These are phyloP conservation scores for Plasmodium vivax DNA, from an alignment of 169 alveolate species.

Conservation along the genomic window DNA sequence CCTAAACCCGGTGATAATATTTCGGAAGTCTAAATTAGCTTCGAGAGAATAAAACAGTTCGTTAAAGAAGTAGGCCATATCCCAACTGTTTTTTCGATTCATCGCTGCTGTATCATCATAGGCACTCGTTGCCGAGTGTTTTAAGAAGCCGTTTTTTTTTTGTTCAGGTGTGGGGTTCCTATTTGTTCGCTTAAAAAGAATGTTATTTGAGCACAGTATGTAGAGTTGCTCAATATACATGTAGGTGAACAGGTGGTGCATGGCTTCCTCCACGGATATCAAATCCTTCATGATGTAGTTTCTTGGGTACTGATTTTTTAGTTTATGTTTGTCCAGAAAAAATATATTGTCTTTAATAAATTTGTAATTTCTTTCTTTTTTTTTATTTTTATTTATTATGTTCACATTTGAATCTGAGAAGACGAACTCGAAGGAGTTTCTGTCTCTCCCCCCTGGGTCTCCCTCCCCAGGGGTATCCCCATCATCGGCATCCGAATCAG, in stretches of 20 bases:
- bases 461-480: background rate
- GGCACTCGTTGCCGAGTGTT: background rate
- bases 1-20: conserved; percentile 65
- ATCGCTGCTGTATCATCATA: background rate
- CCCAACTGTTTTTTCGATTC: conserved; percentile 57
- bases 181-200: conserved; percentile 42
- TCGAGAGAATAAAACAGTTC: conserved; percentile 33
- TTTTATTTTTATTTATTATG: conserved; percentile 37
- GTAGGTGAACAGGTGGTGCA: conserved; percentile 69
- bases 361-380: conserved; percentile 66
- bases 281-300: conserved; percentile 54
- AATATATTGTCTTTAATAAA: conserved; percentile 48
- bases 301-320: conserved; percentile 40
- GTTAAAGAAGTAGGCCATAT: conserved; percentile 24
- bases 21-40: conserved; percentile 56
- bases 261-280: conserved; percentile 56
- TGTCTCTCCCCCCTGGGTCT: background rate
- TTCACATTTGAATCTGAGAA: conserved; percentile 46
- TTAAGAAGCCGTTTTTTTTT: background rate
- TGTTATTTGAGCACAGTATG: conserved; percentile 40
- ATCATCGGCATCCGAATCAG: background rate
- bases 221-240: conserved; percentile 74
- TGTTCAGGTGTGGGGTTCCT: background rate
- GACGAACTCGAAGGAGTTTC: conserved; percentile 25
- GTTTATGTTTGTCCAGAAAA: conserved; percentile 23